These are phyloP conservation scores for Myxozyma sirexii DNA, from an alignment of 805 yeast species.

Conservation along the genomic window DNA sequence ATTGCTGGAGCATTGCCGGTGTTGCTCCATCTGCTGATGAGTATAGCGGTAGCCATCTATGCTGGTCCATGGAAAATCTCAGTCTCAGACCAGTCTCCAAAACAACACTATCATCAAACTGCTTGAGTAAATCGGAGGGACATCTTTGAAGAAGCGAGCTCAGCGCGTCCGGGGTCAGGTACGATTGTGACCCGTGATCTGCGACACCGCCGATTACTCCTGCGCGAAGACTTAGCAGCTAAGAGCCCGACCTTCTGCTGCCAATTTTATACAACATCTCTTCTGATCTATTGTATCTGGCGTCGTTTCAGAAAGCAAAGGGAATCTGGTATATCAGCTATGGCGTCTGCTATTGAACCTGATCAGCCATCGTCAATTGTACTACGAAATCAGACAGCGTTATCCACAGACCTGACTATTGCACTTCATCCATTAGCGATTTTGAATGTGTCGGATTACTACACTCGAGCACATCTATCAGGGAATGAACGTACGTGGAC, in stretches of 20 bases:
- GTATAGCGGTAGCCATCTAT: conserved; percentile 8
- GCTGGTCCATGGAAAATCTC: not conserved
- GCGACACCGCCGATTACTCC: no score
- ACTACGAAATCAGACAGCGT: conserved; percentile 7
- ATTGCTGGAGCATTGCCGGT: conserved; percentile 4
- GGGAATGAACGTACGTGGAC: conserved; percentile 31
- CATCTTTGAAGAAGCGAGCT: no score
- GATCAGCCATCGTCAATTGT: conserved; percentile 13
- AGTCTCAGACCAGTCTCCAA: not conserved
- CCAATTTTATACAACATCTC: not conserved
- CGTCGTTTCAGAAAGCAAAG: not conserved
- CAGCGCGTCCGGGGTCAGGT: no score
- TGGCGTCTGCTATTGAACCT: not conserved
- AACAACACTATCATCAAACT: no score
- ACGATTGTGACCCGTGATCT: no score
- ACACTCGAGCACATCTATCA: conserved; percentile 36
- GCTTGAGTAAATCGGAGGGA: no score
- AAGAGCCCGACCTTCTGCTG: not conserved
- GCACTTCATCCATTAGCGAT: conserved; percentile 43
- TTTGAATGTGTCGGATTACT: conserved; percentile 44
- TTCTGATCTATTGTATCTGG: no score
- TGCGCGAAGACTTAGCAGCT: not conserved
- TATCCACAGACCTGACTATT: conserved; percentile 26
- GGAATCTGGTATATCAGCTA: no score
- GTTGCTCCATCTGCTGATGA: not conserved